Evolutionary conservation across 78 protist species (phyloP), one percentile per base, ranked within the genome.

Genomic region (Chrysochromulina parva): DNA sequence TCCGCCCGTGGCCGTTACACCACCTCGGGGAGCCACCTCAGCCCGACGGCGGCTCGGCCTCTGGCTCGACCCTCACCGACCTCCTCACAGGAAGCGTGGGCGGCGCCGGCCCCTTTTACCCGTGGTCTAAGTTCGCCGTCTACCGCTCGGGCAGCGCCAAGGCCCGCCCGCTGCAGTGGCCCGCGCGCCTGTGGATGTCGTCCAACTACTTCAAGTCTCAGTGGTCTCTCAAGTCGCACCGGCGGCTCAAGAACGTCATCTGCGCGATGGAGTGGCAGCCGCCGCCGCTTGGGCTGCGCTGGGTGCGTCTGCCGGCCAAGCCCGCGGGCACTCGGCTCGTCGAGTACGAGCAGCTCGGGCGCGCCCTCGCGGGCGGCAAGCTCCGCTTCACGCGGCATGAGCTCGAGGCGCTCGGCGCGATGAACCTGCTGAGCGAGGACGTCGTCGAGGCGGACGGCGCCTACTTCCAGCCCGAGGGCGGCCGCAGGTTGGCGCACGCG

Each of bases 201-300:
- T 85, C 82, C 58, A 95, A 95, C 62, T 71, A 86, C 76, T 94
- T 94, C 94, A 78, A 85, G 22, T 71, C 93, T 4, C 17, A 47
- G 24, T 94, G 96, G 96, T 10, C 38, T 22, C 92, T 92, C 76
- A 11, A 52, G 60, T 82, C 91, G 20, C 92, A 92, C 28, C 80
- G 96, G 52, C 88, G 96, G 20, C 93, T 94, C 55, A 92, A 92
- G 93, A 92, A 89, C 90, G 69, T 88, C 78, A 16, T 55, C 65
- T 62, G 89, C 69, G 20, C 90, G 20, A 50, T 92, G 88, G 94
- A 90, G 85, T 92, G 94, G 94, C 22, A 48, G 53, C 94, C 94
- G 28, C 57, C 89, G 9, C 57, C 88, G 88, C 65, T 38, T 38
- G 38, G 38, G 38, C 38, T 38, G 38, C 38, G 38, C 67, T 62